Evolutionary conservation across 2,329 filamentous ascomycete genomes (phyloP), one percentile per base, ranked within the genome.

Genomic region (Alternaria solani): DNA sequence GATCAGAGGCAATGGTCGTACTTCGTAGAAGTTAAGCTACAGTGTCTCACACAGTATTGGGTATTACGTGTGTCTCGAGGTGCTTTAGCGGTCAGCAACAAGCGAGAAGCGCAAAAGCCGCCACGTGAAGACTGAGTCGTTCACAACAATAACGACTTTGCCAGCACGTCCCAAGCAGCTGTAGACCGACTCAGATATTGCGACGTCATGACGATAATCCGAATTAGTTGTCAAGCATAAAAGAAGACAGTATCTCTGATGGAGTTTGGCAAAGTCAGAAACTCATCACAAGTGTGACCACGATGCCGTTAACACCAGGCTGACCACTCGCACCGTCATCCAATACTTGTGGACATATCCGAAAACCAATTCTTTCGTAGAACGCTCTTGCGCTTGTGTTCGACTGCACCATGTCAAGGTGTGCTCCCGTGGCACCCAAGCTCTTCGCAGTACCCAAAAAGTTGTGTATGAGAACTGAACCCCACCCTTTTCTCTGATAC

Each of bases 381-480:
- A 77, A 77, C 16, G 55, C 65, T 55, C 60, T 66, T 11, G 69
- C 76, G 9, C 67, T 61, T 2, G 54, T 57, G 57, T 80, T 79
- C 39, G 57, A 59, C 48, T 64, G 59, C n/a, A 76, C 70, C 73
- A 80, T 75, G 36, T 72, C 76, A 36, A 80, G 49, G 68, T 79
- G 78, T 32, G 78, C 72, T 0, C 78, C 78, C 1, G 32, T 44
- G 1, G 70, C 73, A 2, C 73, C 73, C 2, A 63, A 12, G 11
- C 47, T 60, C 55, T 66, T 72, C 7, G 76, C 47, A 12, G 53
- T 62, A 4, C 63, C 57, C 38, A 74, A 63, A 23, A 76, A 68
- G 0, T 41, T 59, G n/a, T 69, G 56, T n/a, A 80, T 66, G 39
- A 80, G 43, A 23, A 57, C 44, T 18, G 42, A 55, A 1, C 78